These are phyloP conservation scores for Curvularia lunata DNA, from an alignment of 2,329 filamentous ascomycete genomes.

Conservation along the genomic window DNA sequence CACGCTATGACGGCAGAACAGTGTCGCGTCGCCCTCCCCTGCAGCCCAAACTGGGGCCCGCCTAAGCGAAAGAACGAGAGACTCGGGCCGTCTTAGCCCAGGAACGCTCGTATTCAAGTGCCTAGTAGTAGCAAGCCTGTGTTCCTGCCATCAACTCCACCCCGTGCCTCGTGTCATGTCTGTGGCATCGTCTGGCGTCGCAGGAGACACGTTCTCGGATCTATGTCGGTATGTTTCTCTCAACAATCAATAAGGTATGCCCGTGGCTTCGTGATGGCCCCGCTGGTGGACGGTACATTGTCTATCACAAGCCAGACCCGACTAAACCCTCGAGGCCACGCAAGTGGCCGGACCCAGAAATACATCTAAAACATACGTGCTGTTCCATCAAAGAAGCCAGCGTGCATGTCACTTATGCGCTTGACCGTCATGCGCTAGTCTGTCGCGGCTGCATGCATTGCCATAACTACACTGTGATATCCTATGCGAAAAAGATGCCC, in stretches of 20 bases:
- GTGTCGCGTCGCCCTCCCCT: constrained; percentile 8
- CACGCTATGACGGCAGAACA: constrained; percentile 24
- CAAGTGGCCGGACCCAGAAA: background rate
- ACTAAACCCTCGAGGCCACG: background rate
- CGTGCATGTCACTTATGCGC: background rate
- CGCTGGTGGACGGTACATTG: background rate
- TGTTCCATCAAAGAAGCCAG: background rate
- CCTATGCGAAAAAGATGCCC: background rate
- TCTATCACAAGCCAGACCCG: background rate
- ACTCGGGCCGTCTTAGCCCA: background rate
- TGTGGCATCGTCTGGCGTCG: background rate
- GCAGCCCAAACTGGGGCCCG: constrained; percentile 18
- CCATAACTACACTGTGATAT: background rate
- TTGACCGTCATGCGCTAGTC: background rate
- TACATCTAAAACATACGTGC: background rate
- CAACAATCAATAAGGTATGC: background rate
- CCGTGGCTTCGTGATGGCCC: background rate
- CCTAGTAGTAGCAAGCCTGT: background rate
- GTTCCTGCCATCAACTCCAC: background rate
- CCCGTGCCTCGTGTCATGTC: background rate
- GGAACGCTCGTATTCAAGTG: constrained; percentile 19
- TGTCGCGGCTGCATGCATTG: background rate
- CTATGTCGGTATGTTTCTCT: background rate
- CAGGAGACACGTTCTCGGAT: constrained; percentile 1
- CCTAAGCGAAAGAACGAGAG: constrained; percentile 8